These are phyloP conservation scores for Decorospora gaudefroyi DNA, from an alignment of 2,329 filamentous ascomycete species.

Conservation along the genomic window DNA sequence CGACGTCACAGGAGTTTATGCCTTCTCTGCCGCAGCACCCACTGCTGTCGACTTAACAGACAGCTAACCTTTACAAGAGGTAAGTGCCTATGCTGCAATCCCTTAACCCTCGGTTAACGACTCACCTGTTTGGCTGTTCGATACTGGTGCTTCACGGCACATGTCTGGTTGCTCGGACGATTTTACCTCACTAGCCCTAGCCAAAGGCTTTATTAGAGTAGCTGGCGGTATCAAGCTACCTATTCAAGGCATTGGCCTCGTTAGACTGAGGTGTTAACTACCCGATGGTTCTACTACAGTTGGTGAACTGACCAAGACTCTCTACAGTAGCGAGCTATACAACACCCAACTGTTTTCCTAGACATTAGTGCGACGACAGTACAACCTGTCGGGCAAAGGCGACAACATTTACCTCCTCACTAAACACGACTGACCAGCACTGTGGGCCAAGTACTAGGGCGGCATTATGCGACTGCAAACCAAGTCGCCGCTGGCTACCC, in stretches of 20 bases:
- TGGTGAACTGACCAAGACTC: slow-evolving; percentile 12
- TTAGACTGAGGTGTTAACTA: slow-evolving; percentile 6
- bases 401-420: slow-evolving; percentile 5
- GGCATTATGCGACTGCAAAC: slow-evolving; percentile 4
- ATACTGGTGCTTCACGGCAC: slow-evolving; percentile 14
- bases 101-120: background rate
- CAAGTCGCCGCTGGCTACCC: background rate
- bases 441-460: slow-evolving; percentile 2
- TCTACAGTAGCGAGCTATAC: slow-evolving; percentile 13
- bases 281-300: slow-evolving; percentile 3
- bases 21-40: background rate
- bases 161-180: slow-evolving; percentile 12
- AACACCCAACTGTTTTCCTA: slow-evolving; percentile 8
- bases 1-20: background rate
- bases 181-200: slow-evolving; percentile 5
- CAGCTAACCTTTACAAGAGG: background rate
- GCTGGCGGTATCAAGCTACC: slow-evolving; percentile 11
- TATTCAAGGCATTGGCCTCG: slow-evolving; percentile 4
- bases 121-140: slow-evolving; percentile 8
- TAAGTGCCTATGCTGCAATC: slow-evolving; percentile 9
- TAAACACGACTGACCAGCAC: background rate
- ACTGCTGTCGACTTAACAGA: slow-evolving; percentile 2
- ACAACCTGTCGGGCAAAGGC: background rate
- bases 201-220: slow-evolving; percentile 6
- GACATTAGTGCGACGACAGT: background rate